Conservation (phyloP, 352 stramenopile genomes). For the Phytophthora tentaculata region DNA sequence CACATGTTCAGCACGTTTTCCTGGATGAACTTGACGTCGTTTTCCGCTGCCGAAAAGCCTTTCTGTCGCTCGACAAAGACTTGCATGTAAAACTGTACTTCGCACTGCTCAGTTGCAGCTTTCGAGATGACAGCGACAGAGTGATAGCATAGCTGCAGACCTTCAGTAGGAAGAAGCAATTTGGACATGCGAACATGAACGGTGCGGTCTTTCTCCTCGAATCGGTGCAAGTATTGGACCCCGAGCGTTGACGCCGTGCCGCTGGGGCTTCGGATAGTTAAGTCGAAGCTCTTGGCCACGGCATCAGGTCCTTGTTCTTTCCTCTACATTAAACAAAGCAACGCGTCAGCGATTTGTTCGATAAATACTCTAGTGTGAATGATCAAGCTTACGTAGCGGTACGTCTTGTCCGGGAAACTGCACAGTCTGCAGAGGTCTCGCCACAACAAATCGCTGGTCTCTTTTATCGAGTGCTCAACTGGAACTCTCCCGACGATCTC, state of each 20-base stretch:
- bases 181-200: conserved; percentile 12
- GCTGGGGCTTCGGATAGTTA: conserved; percentile 3
- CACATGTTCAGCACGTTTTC: background rate
- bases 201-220: conserved; percentile 4
- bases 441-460: background rate
- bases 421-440: background rate
- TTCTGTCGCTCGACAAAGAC: conserved; percentile 10
- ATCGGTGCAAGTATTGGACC: conserved; percentile 13
- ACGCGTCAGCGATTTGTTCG: background rate
- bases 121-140: conserved; percentile 11
- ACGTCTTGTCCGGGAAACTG: background rate
- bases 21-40: conserved; percentile 18
- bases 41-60: conserved; percentile 1
- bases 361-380: background rate
- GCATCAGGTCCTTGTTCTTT: conserved; percentile 4
- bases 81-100: conserved; percentile 12
- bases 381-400: background rate
- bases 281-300: conserved; percentile 7
- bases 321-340: conserved; percentile 5
- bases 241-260: background rate
- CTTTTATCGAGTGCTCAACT: background rate
- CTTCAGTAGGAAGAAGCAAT: conserved; percentile 7
- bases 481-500: background rate
- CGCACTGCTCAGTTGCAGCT: background rate
- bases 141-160: background rate